These are phyloP conservation scores for Corymbia calophylla DNA, from an alignment of 441 rosid species.

Conservation along the genomic window DNA sequence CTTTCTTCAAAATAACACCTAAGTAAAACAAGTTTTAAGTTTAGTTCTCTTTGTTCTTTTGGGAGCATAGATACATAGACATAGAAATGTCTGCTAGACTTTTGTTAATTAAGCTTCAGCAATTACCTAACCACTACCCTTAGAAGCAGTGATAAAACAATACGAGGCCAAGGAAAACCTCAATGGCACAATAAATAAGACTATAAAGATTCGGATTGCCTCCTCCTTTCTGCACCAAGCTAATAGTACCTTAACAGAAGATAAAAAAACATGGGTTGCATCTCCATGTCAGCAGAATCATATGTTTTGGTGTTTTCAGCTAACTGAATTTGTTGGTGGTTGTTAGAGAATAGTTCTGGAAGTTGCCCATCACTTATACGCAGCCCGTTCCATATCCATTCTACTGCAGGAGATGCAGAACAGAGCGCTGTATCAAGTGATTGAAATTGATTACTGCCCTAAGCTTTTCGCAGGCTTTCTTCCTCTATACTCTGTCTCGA, in stretches of 20 bases:
- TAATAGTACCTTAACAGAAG: not conserved
- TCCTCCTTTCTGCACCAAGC: not conserved
- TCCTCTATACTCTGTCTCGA: not conserved
- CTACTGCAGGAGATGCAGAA: not conserved
- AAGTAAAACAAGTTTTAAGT: conserved; percentile 1
- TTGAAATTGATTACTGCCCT: not conserved
- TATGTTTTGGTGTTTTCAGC: not conserved
- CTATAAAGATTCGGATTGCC: not conserved
- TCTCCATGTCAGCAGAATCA: not conserved
- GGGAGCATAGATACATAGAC: not conserved
- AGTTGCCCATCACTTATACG: not conserved
- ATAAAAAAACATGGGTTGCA: not conserved
- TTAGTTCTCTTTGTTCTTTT: not conserved
- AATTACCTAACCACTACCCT: not conserved
- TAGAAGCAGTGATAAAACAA: not conserved
- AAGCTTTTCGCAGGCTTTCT: not conserved
- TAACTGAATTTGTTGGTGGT: not conserved
- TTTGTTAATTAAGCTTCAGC: not conserved
- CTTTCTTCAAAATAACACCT: conserved; percentile 83
- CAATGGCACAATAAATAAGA: not conserved
- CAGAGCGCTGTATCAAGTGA: not conserved
- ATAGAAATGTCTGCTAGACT: not conserved
- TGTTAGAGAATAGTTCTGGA: not conserved
- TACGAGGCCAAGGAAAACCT: not conserved
- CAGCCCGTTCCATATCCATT: not conserved